Base-by-base conservation (phyloP, 1,139 yeast species). In the Candida sanyaensis region DNA sequence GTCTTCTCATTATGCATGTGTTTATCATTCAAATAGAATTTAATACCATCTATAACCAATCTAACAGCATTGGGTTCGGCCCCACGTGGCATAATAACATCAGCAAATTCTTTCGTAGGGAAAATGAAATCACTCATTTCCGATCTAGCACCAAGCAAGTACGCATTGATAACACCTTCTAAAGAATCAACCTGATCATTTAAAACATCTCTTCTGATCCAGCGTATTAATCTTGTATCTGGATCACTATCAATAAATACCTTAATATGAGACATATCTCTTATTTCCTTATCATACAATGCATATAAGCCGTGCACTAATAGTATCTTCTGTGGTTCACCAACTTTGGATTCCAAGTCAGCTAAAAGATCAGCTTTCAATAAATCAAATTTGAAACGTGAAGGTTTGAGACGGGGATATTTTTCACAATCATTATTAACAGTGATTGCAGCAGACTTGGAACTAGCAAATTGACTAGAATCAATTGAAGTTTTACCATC, bases 231-330 rank as follows among this genome's bases (percentile, higher is more conserved):
- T 50, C 97, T 71, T 5, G 88, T 82, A 63, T 92, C 98, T 1
- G 95, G 83, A 63, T 92, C 97, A 54, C 92, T 80, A 56, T 88
- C 95, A n/a, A 91, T 76, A 59, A 86, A 92, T 2, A 91, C 83
- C 58, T 83, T 86, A 57, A 91, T 73, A 3, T 82, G 75, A 0
- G 93, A 83, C 61, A 78, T 56, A 4, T 73, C 72, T 38, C 88
- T 68, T n/a, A 92, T 64, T 30, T 72, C 73, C 43, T 70, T 69
- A 60, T 89, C 86, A 60, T 83, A 87, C 37, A 92, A 71, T 0
- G 96, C 95, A 61, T 91, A 91, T 32, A 87, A 71, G 0, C 98
- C 97, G 62, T 86, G 86, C 1, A 90, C 78, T 9, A 91, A 67
- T 10, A 84, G 65, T 8, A 88, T 72, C 52, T 68, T 75, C 28